Evolutionary conservation across 2,329 filamentous ascomycete genomes (phyloP), one percentile per base, ranked within the genome.

Genomic region (Trichoderma guizhouense): DNA sequence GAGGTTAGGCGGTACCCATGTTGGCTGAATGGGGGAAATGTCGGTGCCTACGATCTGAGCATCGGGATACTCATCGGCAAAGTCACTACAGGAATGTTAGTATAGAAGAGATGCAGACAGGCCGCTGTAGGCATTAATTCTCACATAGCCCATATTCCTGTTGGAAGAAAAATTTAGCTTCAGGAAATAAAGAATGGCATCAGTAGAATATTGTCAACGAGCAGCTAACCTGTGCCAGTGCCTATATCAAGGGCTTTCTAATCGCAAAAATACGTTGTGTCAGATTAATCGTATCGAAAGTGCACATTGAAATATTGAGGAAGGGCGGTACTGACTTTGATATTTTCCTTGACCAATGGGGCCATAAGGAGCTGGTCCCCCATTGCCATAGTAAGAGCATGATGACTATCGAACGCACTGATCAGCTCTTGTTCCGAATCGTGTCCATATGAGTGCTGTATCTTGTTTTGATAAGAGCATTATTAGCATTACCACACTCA

Each of bases 21-120:
- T 79, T 0, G 87, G 87, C 75, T 89, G 87, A 9, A 88, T 87
- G 1, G 87, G 86, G 11, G 85, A 87, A 18, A 89, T 83, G 75
- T 90, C 87, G 2, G 86, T 87, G 47, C 87, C 88, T 39, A 84
- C 82, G 2, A 79, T 84, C 78, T 77, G 81, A 66, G 77, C 83
- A 73, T 81, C 76, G 11, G 86, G 85, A 51, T 84, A 84, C 3
- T 82, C 72, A 69, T 86, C 78, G 74, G 82, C 78, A 66, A 82
- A 78, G 72, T 89, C 88, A 69, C 90, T 89, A 3, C 87, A 86
- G 89, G 7, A 69, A 87, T 84, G 34, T 69, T 7, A 69, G 11
- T 26, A 34, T 3, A 11, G 5, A 12, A 87, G 72, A 88, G 86
- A 24, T 89, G 77, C 2, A 75, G 72, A 39, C 66, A 76, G 74